Evolutionary conservation across 352 stramenopile genomes (phyloP).

Genomic region (Phytophthora colocasiae): DNA sequence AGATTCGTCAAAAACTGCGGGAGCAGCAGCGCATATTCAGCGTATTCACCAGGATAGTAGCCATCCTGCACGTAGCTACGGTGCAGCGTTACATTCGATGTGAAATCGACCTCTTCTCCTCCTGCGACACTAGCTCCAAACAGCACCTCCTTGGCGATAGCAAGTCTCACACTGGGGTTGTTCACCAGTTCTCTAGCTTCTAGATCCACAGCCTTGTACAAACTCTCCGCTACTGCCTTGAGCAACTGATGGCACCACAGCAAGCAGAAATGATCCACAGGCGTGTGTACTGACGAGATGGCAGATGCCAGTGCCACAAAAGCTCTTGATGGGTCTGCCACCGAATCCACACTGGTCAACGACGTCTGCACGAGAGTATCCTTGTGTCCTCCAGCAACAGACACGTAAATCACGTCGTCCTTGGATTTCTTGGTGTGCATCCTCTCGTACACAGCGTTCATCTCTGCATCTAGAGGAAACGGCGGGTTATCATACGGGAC

Average conservation of each 20-base stretch:
- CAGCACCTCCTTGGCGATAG: slow-evolving; percentile 51
- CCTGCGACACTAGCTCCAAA: slow-evolving; percentile 24
- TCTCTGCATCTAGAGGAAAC: slow-evolving; percentile 73
- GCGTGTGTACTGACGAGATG: slow-evolving; percentile 65
- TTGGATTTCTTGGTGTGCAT: slow-evolving; percentile 37
- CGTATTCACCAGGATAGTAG: slow-evolving; percentile 61
- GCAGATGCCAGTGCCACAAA: slow-evolving; percentile 63
- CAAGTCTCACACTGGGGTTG: slow-evolving; percentile 47
- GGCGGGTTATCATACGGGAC: slow-evolving; percentile 62
- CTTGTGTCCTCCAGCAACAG: slow-evolving; percentile 83
- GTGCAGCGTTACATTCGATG: slow-evolving; percentile 44
- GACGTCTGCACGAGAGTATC: slow-evolving; percentile 78
- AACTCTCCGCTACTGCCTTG: slow-evolving; percentile 61
- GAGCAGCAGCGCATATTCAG: slow-evolving; percentile 49
- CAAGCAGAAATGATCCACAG: slow-evolving; percentile 85
- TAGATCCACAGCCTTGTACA: slow-evolving; percentile 68
- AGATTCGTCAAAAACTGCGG: slow-evolving; percentile 59
- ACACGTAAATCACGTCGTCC: slow-evolving; percentile 66
- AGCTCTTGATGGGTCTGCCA: slow-evolving; percentile 36
- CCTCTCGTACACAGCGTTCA: slow-evolving; percentile 66
- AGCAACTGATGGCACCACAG: slow-evolving; percentile 89
- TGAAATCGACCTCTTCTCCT: background rate
- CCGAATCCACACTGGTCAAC: slow-evolving; percentile 34
- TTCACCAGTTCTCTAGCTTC: slow-evolving; percentile 53
- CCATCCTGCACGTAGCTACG: slow-evolving; percentile 56